A percentile compares a stretch with the other conserved stretches of the same genome.
Conservation (phyloP, 768 basidiomycete genomes). For the Boletus pseudo-olivaceus region DNA sequence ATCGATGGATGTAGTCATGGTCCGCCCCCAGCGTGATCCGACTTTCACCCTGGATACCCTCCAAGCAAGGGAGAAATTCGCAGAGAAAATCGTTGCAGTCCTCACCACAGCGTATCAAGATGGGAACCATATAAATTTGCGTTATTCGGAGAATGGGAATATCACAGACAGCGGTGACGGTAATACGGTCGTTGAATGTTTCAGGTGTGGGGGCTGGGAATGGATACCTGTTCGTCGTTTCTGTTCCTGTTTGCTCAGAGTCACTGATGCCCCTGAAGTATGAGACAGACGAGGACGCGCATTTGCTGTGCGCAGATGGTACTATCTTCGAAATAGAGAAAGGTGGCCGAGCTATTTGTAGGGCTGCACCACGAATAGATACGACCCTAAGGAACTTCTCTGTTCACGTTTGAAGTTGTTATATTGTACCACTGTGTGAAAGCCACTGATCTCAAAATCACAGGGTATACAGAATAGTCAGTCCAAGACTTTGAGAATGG, state of each 20-base stretch:
- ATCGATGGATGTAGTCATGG: slow-evolving; percentile 69
- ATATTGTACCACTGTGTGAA: slow-evolving; percentile 1
- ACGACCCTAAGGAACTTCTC: slow-evolving; percentile 35
- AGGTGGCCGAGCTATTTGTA: slow-evolving; percentile 57
- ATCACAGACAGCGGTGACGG: slow-evolving; percentile 43
- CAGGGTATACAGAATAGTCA: slow-evolving; percentile 13
- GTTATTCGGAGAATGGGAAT: slow-evolving; percentile 48
- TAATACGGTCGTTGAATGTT: slow-evolving; percentile 66
- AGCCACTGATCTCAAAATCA: background rate
- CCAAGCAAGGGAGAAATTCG: slow-evolving; percentile 47
- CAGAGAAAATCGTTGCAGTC: slow-evolving; percentile 48
- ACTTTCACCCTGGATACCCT: slow-evolving; percentile 38
- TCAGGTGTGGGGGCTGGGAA: slow-evolving; percentile 76
- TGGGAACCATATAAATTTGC: slow-evolving; percentile 64
- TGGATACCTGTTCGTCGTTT: slow-evolving; percentile 71
- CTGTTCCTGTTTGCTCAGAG: slow-evolving; percentile 1
- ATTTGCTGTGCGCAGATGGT: slow-evolving; percentile 80
- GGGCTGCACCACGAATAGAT: slow-evolving; percentile 34
- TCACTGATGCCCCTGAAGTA: slow-evolving; percentile 41
- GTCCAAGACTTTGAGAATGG: slow-evolving; percentile 48
- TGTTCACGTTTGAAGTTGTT: slow-evolving; percentile 41
- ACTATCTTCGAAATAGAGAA: slow-evolving; percentile 58
- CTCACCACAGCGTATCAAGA: slow-evolving; percentile 71
- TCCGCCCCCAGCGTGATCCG: slow-evolving; percentile 70
- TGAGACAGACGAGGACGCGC: slow-evolving; percentile 54